Evolutionary conservation across 2,329 filamentous ascomycete genomes (phyloP).

Genomic region (Venturia pyrina): DNA sequence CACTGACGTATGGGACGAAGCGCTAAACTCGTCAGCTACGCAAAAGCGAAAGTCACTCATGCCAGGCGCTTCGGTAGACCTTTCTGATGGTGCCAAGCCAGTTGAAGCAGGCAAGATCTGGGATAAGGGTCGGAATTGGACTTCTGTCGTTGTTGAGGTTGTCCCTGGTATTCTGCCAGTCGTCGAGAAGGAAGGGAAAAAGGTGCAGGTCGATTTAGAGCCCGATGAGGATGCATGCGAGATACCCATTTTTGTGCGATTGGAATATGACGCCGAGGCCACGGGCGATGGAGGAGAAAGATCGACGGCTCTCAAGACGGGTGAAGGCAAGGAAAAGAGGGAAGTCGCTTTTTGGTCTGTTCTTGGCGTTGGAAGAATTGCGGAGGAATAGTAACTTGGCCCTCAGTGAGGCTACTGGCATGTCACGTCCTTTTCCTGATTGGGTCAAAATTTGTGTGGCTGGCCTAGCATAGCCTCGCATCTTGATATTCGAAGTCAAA

Average conservation of each 20-base stretch:
- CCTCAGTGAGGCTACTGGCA: not conserved
- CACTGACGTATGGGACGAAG: slow-evolving; percentile 90
- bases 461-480: not conserved
- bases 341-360: slow-evolving; percentile 96
- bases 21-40: slow-evolving; percentile 42
- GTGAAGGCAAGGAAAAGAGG: slow-evolving; percentile 60
- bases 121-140: slow-evolving; percentile 90
- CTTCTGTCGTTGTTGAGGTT: slow-evolving; percentile 85
- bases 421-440: not conserved
- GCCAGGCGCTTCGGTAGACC: slow-evolving; percentile 26
- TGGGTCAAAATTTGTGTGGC: not conserved
- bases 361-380: slow-evolving; percentile 75
- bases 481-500: no score
- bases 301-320: slow-evolving; percentile 46
- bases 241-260: slow-evolving; percentile 85
- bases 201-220: slow-evolving; percentile 31
- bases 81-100: slow-evolving; percentile 26
- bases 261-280: slow-evolving; percentile 75
- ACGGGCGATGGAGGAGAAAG: slow-evolving; percentile 43
- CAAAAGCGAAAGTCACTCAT: slow-evolving; percentile 27
- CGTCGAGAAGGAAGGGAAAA: slow-evolving; percentile 28
- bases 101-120: slow-evolving; percentile 92
- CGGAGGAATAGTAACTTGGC: not conserved
- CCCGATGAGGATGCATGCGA: slow-evolving; percentile 62
- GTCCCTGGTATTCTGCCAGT: slow-evolving; percentile 43